These are phyloP conservation scores for Wallacemonas sp. DNA, from an alignment of 208 protist species.

Conservation along the genomic window DNA sequence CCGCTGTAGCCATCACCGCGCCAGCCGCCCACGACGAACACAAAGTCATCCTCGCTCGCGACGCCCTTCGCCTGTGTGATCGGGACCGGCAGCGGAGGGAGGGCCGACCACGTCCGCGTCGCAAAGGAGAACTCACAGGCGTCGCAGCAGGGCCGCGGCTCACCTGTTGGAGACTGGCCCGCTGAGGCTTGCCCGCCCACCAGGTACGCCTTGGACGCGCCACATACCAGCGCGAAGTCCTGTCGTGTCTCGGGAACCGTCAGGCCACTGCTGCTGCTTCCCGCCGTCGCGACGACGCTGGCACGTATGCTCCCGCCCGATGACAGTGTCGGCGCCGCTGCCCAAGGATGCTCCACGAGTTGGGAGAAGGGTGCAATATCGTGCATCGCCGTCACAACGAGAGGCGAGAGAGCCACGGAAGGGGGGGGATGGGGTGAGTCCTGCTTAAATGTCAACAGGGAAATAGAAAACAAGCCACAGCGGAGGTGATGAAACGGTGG, in stretches of 20 bases:
- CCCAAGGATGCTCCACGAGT: conserved; percentile 6
- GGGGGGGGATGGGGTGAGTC: not conserved
- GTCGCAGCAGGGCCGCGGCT: conserved; percentile 15
- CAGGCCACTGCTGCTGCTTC: not conserved
- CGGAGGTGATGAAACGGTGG: too few species aligned
- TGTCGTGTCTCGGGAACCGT: not conserved
- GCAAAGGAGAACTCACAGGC: conserved; percentile 31
- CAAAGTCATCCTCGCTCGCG: conserved; percentile 31
- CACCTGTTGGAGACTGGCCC: conserved; percentile 14
- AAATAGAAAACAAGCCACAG: too few species aligned
- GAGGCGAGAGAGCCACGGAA: too few species aligned
- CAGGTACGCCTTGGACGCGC: conserved; percentile 3
- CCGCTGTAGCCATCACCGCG: conserved; percentile 30
- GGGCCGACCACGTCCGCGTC: conserved; percentile 29
- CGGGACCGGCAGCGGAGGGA: conserved; percentile 23
- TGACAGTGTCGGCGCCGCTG: conserved; percentile 15
- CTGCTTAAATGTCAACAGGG: too few species aligned
- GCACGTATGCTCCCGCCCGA: conserved; percentile 26
- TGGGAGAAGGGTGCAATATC: conserved; percentile 1
- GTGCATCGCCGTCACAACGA: too few species aligned
- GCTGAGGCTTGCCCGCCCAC: conserved; percentile 8
- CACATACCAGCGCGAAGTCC: conserved; percentile 18
- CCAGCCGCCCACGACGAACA: conserved; percentile 41
- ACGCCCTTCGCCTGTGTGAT: conserved; percentile 28
- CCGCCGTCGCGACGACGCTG: conserved; percentile 15